Evolutionary conservation across 2,329 filamentous ascomycete species (phyloP), one percentile per base, ranked within the genome.

Genomic region (Ophiostoma triangulosporum): DNA sequence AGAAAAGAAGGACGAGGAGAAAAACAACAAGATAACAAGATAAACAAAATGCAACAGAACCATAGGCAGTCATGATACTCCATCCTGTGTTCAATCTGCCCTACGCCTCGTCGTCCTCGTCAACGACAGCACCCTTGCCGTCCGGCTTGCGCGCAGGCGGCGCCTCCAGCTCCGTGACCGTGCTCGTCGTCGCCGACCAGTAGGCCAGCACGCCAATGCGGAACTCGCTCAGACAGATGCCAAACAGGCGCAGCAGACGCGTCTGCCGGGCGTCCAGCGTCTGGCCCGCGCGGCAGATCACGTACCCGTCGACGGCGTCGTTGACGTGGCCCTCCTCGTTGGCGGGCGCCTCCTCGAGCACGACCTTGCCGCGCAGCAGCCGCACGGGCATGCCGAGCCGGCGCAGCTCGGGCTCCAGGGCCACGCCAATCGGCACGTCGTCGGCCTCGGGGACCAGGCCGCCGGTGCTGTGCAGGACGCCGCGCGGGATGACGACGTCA

Each of bases 211-310:
- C 71, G 63, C 81, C 77, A 55, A 98, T 82, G 67, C 77, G 83
- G 73, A 98, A 98, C 72, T 97, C 89, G 55, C 88, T 87, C 70
- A 93, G 80, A 58, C 86, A 88, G 54, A 96, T 80, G 52, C 88
- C 85, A 70, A 98, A 97, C 63, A 95, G 76, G 79, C 97, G 97
- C 69, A 98, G 69, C 64, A 98, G 72, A 59, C 89, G 84, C 54
- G 93, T 96, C 76, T 98, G 93, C 62, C 91, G 79, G 60, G 86
- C 90, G 69, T 96, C 90, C 60, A 98, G 71, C 45, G 81, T 76
- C 65, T 96, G 81, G 11, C 91, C 93, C 68, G 89, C 83, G 63
- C 81, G 82, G 72, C 91, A 97, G 50, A 98, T 81, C 9, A 76
- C 76, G 66, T 90, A 94, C n/a, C 72, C 73, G 53, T 73, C 70